Percentiles rank a stretch among this genome's conserved stretches.
Conservation (phyloP, 2,329 filamentous ascomycete species). For the Apiospora phragmitis region DNA sequence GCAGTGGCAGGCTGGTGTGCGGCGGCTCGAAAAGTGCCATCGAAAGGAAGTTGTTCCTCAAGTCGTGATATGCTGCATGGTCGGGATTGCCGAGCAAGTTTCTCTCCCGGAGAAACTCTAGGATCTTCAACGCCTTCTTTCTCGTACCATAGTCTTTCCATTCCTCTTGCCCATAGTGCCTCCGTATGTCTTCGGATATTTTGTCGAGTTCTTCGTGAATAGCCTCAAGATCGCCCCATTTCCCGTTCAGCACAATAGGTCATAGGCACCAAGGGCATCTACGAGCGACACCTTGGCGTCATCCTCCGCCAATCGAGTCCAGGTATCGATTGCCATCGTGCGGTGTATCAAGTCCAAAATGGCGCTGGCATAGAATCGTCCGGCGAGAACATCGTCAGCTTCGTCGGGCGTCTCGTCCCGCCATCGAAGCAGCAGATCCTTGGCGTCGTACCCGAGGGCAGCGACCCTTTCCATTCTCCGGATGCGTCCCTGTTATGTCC, state of each 20-base stretch:
- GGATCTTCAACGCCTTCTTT: slow-evolving; percentile 54
- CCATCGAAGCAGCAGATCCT: slow-evolving; percentile 54
- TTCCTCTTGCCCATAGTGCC: slow-evolving; percentile 42
- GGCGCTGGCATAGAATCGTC: slow-evolving; percentile 58
- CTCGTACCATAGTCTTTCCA: slow-evolving; percentile 46
- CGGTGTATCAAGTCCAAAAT: slow-evolving; percentile 61
- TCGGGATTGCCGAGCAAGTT: slow-evolving; percentile 48
- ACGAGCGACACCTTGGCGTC: slow-evolving; percentile 53
- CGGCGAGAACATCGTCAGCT: slow-evolving; percentile 59
- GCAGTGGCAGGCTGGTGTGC: slow-evolving; percentile 59
- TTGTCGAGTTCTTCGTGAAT: slow-evolving; percentile 11
- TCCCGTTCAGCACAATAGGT: slow-evolving; percentile 61
- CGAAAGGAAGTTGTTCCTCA: slow-evolving; percentile 67
- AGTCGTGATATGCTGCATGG: slow-evolving; percentile 53
- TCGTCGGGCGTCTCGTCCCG: slow-evolving; percentile 47
- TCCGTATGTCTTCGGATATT: slow-evolving; percentile 39
- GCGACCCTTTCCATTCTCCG: slow-evolving; percentile 57
- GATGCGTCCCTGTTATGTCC: slow-evolving; percentile 54
- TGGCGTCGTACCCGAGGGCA: slow-evolving; percentile 59
- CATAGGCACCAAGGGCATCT: slow-evolving; percentile 60
- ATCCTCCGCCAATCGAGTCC: slow-evolving; percentile 48
- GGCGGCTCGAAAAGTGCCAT: slow-evolving; percentile 51
- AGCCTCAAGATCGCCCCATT: slow-evolving; percentile 37
- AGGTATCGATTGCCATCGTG: slow-evolving; percentile 57
- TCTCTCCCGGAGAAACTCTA: slow-evolving; percentile 50